Conservation (phyloP, 345 rosid species). For the Salix arbutifolia region DNA sequence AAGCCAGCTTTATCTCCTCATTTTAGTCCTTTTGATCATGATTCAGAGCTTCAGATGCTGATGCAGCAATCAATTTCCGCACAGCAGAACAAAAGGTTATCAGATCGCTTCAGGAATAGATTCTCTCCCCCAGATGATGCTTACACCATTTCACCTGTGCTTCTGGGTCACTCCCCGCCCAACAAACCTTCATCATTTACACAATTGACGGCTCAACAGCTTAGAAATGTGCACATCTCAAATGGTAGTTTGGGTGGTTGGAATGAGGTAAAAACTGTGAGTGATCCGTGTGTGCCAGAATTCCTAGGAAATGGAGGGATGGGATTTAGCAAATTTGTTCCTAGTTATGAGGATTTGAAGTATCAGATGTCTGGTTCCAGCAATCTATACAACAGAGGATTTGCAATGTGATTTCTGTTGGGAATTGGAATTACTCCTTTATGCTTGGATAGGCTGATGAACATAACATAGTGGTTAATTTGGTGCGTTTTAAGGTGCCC, state of each 20-base stretch:
- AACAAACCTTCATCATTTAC: conserved; percentile 23
- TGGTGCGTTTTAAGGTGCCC: background rate
- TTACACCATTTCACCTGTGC: conserved; percentile 24
- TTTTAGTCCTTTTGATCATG: conserved; percentile 28
- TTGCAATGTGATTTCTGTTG: conserved; percentile 35
- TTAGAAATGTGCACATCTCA: conserved; percentile 21
- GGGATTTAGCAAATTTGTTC: conserved; percentile 31
- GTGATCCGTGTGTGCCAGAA: conserved; percentile 28
- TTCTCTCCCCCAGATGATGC: conserved; percentile 34
- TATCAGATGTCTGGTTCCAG: conserved; percentile 37
- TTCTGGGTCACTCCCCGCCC: conserved; percentile 27
- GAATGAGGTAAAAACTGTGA: conserved; percentile 35
- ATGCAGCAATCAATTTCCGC: conserved; percentile 35
- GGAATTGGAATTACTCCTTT: background rate
- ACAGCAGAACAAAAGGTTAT: conserved; percentile 30
- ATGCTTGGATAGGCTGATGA: conserved; percentile 1
- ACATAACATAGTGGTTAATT: background rate
- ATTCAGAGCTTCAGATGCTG: conserved; percentile 30
- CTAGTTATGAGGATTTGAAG: conserved; percentile 38
- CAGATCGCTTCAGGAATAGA: conserved; percentile 23
- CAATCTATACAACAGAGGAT: conserved; percentile 42
- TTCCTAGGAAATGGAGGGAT: conserved; percentile 25
- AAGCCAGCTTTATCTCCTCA: conserved; percentile 23
- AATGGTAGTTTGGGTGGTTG: conserved; percentile 43
- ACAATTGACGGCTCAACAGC: conserved; percentile 32